Conservation (phyloP, 2,329 filamentous ascomycete genomes). For the Aspergillus luchuensis region DNA sequence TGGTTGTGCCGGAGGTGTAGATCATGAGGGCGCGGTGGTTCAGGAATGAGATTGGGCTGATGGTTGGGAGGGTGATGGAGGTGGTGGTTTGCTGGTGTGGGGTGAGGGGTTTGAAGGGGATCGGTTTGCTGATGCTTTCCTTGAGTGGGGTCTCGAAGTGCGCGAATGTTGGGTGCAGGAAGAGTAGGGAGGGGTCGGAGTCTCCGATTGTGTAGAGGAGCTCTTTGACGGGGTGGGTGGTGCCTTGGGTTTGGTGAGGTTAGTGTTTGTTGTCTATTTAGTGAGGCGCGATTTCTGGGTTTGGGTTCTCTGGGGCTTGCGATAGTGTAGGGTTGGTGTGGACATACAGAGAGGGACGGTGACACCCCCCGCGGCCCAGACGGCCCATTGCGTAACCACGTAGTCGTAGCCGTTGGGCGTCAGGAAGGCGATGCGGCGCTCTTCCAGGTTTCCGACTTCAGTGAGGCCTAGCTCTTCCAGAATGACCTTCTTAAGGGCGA, state of each 20-base stretch:
- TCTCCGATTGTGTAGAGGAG: slow-evolving; percentile 46
- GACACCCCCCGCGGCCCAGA: slow-evolving; percentile 49
- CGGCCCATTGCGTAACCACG: slow-evolving; percentile 46
- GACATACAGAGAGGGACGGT: slow-evolving; percentile 47
- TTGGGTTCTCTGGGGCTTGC: no score
- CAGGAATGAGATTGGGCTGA: slow-evolving; percentile 31
- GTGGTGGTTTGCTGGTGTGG: slow-evolving; percentile 25
- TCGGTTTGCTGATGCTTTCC: slow-evolving; percentile 28
- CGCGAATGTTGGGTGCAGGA: slow-evolving; percentile 44
- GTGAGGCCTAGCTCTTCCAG: slow-evolving; percentile 33
- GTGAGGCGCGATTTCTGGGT: no score
- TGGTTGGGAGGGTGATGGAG: slow-evolving; percentile 33
- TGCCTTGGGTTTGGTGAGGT: slow-evolving; percentile 30
- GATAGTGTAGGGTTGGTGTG: not conserved
- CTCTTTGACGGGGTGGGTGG: slow-evolving; percentile 45
- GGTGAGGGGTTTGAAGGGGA: slow-evolving; percentile 36
- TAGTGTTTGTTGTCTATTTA: no score
- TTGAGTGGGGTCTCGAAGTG: slow-evolving; percentile 36
- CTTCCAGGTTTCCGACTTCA: slow-evolving; percentile 34
- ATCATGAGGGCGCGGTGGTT: slow-evolving; percentile 45
- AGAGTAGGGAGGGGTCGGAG: slow-evolving; percentile 46
- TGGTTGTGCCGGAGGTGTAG: slow-evolving; percentile 47
- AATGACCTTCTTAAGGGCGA: slow-evolving; percentile 39
- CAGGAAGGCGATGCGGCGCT: slow-evolving; percentile 44
- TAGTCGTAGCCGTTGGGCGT: slow-evolving; percentile 47